Percentiles rank a stretch among this genome's conserved stretches.
Evolutionary conservation across 805 yeast species (phyloP).

Genomic region (Cyberlindnera veronae): DNA sequence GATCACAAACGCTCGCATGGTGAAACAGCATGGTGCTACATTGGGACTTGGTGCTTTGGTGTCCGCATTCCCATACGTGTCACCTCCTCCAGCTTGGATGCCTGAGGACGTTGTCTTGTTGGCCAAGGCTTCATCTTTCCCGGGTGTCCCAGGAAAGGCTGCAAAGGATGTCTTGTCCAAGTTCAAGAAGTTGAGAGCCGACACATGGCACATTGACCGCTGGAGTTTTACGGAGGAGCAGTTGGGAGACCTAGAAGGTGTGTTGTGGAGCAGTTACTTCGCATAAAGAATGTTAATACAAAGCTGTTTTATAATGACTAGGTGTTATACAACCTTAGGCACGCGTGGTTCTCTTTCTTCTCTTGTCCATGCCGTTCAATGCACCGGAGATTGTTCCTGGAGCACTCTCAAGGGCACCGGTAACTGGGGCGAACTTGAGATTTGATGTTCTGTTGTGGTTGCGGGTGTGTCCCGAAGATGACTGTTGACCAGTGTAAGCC

Average conservation of each 20-base stretch:
- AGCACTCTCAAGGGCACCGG: constrained; percentile 33
- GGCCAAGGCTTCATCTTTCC: constrained; percentile 68
- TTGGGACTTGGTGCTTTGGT: constrained; percentile 86
- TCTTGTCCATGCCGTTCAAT: constrained; percentile 34
- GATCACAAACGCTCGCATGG: constrained; percentile 38
- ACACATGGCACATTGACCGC: constrained; percentile 92
- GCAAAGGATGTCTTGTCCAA: constrained; percentile 79
- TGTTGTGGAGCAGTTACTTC: constrained; percentile 87
- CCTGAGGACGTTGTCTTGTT: constrained; percentile 67
- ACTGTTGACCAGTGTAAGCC: constrained; percentile 23
- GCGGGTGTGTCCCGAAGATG: constrained; percentile 18
- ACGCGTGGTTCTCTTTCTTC: constrained; percentile 26
- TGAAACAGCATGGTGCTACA: constrained; percentile 75
- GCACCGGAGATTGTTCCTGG: constrained; percentile 36
- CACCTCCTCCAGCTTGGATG: constrained; percentile 92
- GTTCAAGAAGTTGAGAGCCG: constrained; percentile 89
- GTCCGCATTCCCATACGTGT: constrained; percentile 82
- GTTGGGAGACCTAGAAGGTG: constrained; percentile 90
- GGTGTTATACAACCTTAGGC: constrained; percentile 12
- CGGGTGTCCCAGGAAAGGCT: constrained; percentile 77
- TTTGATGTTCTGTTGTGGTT: constrained; percentile 28
- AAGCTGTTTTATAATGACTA: background rate
- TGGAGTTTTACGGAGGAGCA: constrained; percentile 71
- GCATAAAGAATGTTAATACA: constrained; percentile 42
- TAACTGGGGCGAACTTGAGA: constrained; percentile 30